phyloP scores from a whole-genome alignment of 2,329 filamentous ascomycete species.

The Alternaria dauci region DNA sequence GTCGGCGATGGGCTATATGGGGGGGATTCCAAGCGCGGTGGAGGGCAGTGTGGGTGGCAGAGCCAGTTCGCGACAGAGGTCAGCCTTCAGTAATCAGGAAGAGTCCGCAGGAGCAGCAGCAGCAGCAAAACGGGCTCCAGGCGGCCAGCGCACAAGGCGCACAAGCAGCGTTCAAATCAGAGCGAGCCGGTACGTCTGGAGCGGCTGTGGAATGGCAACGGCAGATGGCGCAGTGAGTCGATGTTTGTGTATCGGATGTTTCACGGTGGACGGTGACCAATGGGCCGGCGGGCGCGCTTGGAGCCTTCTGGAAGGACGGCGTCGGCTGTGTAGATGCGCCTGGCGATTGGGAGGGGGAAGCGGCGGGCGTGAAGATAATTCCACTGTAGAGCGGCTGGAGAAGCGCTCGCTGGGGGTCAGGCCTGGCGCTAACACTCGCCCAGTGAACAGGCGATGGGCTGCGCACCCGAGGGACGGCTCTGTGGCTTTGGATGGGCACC shows the following conservation, averaged over 20 bases:
- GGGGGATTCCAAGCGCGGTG: constrained; percentile 8
- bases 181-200: constrained; percentile 30
- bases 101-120: constrained; percentile 22
- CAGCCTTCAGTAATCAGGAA: constrained; percentile 1
- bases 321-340: constrained; percentile 18
- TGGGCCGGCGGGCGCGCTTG: constrained; percentile 37
- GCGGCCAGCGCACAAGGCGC: constrained; percentile 38
- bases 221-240: constrained; percentile 27
- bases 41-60: constrained; percentile 19
- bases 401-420: constrained; percentile 44
- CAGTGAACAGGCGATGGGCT: constrained; percentile 41
- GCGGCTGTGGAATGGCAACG: constrained; percentile 31
- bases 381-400: constrained; percentile 42
- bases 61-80: constrained; percentile 10
- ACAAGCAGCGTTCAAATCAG: constrained; percentile 35
- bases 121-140: constrained; percentile 15
- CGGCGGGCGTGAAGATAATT: constrained; percentile 35
- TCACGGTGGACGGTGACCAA: constrained; percentile 34
- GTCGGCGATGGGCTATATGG: constrained; percentile 31
- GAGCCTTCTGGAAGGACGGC: constrained; percentile 32
- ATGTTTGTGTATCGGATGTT: constrained; percentile 35
- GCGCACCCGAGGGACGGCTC: constrained; percentile 22
- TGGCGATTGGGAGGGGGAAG: constrained; percentile 34
- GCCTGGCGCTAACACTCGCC: constrained; percentile 50
- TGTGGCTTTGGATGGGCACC: constrained; percentile 19